Evolutionary conservation across 805 yeast genomes (phyloP).

Genomic region (Ogataea polymorpha): DNA sequence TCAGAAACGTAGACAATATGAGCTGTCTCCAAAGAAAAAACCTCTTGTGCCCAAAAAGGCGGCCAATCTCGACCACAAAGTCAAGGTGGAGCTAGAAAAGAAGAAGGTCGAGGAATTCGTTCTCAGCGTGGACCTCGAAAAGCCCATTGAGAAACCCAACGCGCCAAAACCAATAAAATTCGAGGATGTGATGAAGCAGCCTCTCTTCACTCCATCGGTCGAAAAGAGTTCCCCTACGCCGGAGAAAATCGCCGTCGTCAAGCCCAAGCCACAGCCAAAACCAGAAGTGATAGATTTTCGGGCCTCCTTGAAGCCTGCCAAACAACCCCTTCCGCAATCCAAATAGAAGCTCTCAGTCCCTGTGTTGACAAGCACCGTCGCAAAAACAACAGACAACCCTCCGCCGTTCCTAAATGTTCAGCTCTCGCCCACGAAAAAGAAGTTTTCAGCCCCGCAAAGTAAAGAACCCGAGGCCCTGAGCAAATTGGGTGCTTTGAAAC

Average conservation of each 20-base stretch:
- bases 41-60: conserved; percentile 29
- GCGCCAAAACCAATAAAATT: not conserved
- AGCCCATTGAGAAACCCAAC: not conserved
- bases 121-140: not conserved
- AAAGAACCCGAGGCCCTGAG: conserved; percentile 18
- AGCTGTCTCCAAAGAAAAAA: conserved; percentile 22
- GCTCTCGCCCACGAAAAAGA: conserved; percentile 12
- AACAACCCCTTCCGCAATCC: not conserved
- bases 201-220: not conserved
- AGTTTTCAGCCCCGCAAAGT: conserved; percentile 2
- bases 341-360: not conserved
- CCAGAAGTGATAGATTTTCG: not conserved
- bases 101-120: not conserved
- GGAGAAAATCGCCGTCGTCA: not conserved
- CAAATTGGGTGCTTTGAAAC: conserved; percentile 15
- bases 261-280: not conserved
- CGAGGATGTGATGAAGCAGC: conserved; percentile 1
- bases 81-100: not conserved
- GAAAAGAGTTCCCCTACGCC: not conserved
- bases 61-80: conserved; percentile 5
- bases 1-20: conserved; percentile 18
- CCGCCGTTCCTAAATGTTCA: conserved; percentile 5
- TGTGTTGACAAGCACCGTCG: not conserved
- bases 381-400: not conserved
- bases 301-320: not conserved